Percentiles rank a stretch among this genome's conserved stretches.
phyloP scores from a whole-genome alignment of 352 stramenopile species.

The Phytophthora crassamura region DNA sequence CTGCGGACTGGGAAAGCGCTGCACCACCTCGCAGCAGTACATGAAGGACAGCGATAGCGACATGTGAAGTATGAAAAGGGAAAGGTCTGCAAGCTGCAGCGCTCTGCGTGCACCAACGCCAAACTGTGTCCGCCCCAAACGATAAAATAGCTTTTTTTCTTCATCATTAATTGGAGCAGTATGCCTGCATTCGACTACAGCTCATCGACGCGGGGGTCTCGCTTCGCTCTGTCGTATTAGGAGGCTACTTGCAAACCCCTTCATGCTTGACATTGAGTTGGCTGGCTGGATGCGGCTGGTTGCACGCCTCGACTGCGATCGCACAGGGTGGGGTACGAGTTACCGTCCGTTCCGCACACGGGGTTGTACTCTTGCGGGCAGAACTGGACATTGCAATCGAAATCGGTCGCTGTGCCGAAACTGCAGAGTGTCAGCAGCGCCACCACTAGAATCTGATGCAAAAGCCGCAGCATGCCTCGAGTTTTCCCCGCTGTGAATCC shows the following conservation, averaged over 20 bases:
- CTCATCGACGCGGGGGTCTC: too few species aligned
- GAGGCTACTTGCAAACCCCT: constrained; percentile 3
- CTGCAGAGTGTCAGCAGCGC: background rate
- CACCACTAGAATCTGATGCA: background rate
- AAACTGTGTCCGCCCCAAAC: constrained; percentile 12
- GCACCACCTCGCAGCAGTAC: constrained; percentile 14
- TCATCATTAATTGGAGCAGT: too few species aligned
- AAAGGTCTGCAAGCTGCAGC: constrained; percentile 14
- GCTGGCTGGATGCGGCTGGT: background rate
- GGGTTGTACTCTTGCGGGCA: constrained; percentile 11
- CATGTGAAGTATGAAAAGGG: constrained; percentile 4
- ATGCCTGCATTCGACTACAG: too few species aligned
- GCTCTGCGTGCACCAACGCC: constrained; percentile 11
- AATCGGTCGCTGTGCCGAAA: background rate
- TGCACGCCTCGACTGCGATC: constrained; percentile 13
- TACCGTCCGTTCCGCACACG: constrained; percentile 28
- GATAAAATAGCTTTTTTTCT: too few species aligned
- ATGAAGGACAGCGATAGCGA: constrained; percentile 13
- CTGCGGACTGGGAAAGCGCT: constrained; percentile 17
- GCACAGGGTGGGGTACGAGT: constrained; percentile 23
- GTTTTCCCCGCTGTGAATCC: too few species aligned
- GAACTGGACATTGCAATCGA: constrained; percentile 18
- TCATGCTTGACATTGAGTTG: constrained; percentile 3
- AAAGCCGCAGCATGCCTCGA: too few species aligned
- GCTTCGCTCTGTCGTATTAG: background rate